These are phyloP conservation scores for Daldinia caldariorum DNA, from an alignment of 495 filamentous ascomycete genomes.

Conservation along the genomic window DNA sequence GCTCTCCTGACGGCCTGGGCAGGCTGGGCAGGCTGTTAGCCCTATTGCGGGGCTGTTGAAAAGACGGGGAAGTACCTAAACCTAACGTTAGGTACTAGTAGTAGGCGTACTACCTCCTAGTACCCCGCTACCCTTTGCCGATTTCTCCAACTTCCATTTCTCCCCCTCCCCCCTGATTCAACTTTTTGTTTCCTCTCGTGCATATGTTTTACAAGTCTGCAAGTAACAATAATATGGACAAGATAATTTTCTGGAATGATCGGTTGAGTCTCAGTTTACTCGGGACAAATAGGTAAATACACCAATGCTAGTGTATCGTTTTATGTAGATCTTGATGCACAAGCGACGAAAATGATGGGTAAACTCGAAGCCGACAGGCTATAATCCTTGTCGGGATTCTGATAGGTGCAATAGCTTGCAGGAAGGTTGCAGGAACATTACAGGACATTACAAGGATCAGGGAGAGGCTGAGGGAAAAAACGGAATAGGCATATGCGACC, in stretches of 20 bases:
- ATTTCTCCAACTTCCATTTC: constrained; percentile 37
- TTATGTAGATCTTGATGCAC: constrained; percentile 33
- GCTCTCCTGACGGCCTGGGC: too few species aligned
- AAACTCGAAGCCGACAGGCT: constrained; percentile 43
- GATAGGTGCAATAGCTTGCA: constrained; percentile 38
- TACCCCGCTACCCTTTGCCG: constrained; percentile 33
- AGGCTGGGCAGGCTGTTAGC: background rate
- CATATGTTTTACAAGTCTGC: constrained; percentile 7
- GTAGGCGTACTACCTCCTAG: too few species aligned
- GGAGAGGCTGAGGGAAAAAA: constrained; percentile 45
- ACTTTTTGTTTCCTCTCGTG: constrained; percentile 8
- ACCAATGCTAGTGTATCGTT: background rate
- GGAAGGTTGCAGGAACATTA: background rate
- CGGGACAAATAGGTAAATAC: constrained; percentile 20
- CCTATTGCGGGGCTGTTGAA: constrained; percentile 17
- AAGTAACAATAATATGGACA: constrained; percentile 33
- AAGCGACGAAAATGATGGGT: constrained; percentile 40
- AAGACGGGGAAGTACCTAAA: constrained; percentile 27
- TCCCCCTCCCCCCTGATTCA: constrained; percentile 30
- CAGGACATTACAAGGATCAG: constrained; percentile 13
- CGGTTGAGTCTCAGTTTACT: background rate
- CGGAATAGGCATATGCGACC: constrained; percentile 44
- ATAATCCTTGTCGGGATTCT: constrained; percentile 35
- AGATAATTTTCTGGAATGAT: constrained; percentile 32
- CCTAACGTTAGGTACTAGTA: too few species aligned